A percentile compares a stretch with the other conserved stretches of the same genome.
Evolutionary conservation across 2,329 filamentous ascomycete genomes (phyloP).

Genomic region (Zarea fungicola): DNA sequence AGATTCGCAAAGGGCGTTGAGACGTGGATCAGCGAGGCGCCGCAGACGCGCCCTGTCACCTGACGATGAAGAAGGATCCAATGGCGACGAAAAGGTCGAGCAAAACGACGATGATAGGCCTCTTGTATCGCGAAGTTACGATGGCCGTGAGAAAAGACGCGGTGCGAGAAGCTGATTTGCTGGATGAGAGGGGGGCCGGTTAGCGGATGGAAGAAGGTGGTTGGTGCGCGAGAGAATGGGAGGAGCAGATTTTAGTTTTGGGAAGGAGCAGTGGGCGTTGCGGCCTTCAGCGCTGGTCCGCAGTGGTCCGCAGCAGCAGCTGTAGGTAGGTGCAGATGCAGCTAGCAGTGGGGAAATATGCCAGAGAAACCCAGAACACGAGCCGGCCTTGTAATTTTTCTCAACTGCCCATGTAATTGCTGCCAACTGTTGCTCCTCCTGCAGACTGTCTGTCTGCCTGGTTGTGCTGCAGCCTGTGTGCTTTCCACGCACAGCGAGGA

Average conservation of each 20-base stretch:
- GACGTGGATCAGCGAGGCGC: constrained; percentile 26
- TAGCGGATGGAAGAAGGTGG: constrained; percentile 14
- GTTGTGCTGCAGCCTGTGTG: background rate
- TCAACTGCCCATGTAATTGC: too few relatives aligned
- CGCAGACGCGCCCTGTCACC: constrained; percentile 42
- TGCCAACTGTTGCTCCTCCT: background rate
- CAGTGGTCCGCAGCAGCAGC: too few relatives aligned
- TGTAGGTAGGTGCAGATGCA: constrained; percentile 11
- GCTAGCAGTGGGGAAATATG: constrained; percentile 4
- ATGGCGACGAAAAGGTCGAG: constrained; percentile 36
- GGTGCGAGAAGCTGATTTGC: constrained; percentile 14
- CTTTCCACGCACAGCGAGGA: too few relatives aligned
- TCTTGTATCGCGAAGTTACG: constrained; percentile 35
- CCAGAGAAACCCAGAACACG: too few relatives aligned
- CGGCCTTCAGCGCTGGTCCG: too few relatives aligned
- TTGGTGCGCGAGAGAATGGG: constrained; percentile 12
- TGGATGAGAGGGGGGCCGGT: constrained; percentile 13
- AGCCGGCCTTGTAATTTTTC: too few relatives aligned
- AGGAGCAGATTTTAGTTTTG: constrained; percentile 1
- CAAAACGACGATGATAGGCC: constrained; percentile 48
- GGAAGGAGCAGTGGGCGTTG: constrained; percentile 11
- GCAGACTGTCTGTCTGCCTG: background rate
- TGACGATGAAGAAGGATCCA: constrained; percentile 42
- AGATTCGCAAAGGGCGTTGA: background rate
- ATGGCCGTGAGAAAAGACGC: constrained; percentile 16